These are phyloP conservation scores for Xylaria sp. DNA, from an alignment of 2,329 filamentous ascomycete genomes.

Conservation along the genomic window DNA sequence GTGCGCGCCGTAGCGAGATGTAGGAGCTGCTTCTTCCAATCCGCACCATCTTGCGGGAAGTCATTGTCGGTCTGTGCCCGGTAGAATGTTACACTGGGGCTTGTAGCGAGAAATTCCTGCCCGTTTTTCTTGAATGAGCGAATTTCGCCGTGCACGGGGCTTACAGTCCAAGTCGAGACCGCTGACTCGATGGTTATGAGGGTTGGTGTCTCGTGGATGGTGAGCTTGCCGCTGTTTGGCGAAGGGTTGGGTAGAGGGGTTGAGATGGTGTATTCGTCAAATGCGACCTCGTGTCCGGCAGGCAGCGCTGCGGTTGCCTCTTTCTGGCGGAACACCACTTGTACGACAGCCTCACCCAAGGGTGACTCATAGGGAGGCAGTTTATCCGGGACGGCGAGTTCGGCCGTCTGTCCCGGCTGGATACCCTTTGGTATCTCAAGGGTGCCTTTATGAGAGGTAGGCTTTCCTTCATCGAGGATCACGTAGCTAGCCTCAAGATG, in stretches of 20 bases:
- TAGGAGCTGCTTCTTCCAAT: slow-evolving; percentile 58
- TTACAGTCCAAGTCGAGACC: slow-evolving; percentile 46
- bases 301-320: slow-evolving; percentile 41
- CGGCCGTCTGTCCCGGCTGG: slow-evolving; percentile 44
- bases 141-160: slow-evolving; percentile 44
- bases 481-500: slow-evolving; percentile 52
- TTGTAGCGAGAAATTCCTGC: slow-evolving; percentile 42
- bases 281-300: slow-evolving; percentile 47
- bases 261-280: slow-evolving; percentile 45
- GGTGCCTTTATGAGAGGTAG: slow-evolving; percentile 40
- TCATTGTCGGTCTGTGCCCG: slow-evolving; percentile 75
- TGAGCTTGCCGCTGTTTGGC: slow-evolving; percentile 35
- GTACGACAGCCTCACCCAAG: slow-evolving; percentile 43
- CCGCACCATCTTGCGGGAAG: slow-evolving; percentile 61
- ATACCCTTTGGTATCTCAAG: slow-evolving; percentile 45
- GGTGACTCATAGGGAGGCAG: slow-evolving; percentile 11
- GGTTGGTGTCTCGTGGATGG: slow-evolving; percentile 40
- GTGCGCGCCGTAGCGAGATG: slow-evolving; percentile 33
- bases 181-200: slow-evolving; percentile 44
- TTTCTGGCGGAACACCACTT: slow-evolving; percentile 46
- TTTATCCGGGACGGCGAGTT: slow-evolving; percentile 40
- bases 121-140: slow-evolving; percentile 45
- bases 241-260: slow-evolving; percentile 10
- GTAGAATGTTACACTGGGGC: slow-evolving; percentile 58
- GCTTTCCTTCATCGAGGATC: slow-evolving; percentile 46